phyloP scores from a whole-genome alignment of 2,329 filamentous ascomycete species.

The Stagonosporopsis chrysanthemi region DNA sequence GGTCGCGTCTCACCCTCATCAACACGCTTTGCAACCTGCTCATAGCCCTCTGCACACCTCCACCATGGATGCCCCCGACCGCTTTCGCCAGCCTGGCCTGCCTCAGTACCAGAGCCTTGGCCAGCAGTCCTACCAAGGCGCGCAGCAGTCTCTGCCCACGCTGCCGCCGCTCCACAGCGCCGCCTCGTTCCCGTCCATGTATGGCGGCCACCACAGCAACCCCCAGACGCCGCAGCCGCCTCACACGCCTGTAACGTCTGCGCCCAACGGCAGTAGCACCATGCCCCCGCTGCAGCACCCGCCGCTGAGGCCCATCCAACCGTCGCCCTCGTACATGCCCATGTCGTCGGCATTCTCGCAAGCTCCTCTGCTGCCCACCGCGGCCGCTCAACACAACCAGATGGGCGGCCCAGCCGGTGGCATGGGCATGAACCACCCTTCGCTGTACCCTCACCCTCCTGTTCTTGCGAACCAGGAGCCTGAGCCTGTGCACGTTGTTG shows the following conservation, averaged over 20 bases:
- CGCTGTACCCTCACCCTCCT: constrained; percentile 49
- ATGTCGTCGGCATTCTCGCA: constrained; percentile 48
- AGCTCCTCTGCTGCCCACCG: constrained; percentile 43
- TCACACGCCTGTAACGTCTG: constrained; percentile 47
- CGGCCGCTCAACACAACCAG: constrained; percentile 45
- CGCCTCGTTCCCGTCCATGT: constrained; percentile 42
- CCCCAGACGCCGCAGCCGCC: constrained; percentile 50
- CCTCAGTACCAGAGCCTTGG: constrained; percentile 43
- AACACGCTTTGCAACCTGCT: constrained; percentile 16
- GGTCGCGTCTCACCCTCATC: constrained; percentile 40
- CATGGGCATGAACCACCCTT: constrained; percentile 47
- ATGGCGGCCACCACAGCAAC: constrained; percentile 47
- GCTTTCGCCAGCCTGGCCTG: constrained; percentile 47
- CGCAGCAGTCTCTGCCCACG: constrained; percentile 43
- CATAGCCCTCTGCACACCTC: constrained; percentile 11
- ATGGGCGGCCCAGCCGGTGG: constrained; percentile 48
- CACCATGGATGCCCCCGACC: constrained; percentile 47
- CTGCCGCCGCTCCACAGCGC: constrained; percentile 47
- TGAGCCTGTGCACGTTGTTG: constrained; percentile 88
- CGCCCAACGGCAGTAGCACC: constrained; percentile 38
- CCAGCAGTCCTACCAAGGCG: constrained; percentile 42
- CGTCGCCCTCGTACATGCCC: constrained; percentile 46
- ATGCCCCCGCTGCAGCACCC: constrained; percentile 50
- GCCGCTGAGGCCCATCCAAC: constrained; percentile 48
- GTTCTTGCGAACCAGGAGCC: constrained; percentile 53